Conservation (phyloP, 306 rosid species). For the Rosa multiflora region DNA sequence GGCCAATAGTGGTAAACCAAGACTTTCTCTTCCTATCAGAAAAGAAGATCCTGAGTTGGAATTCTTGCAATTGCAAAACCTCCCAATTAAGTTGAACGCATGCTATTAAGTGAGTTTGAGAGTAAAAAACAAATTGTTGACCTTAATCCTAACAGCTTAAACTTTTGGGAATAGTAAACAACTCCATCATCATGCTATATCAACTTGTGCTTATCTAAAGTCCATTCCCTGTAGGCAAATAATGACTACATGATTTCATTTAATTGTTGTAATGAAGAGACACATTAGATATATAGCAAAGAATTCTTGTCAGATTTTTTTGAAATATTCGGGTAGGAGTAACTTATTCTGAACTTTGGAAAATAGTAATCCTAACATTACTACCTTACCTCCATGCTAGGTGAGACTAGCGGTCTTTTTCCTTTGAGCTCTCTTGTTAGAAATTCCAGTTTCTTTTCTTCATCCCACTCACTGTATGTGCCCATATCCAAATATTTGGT, state of each 20-base stretch:
- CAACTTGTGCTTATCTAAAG: neutral
- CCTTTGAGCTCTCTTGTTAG: conserved; percentile 82
- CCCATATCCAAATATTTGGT: conserved; percentile 81
- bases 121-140: neutral
- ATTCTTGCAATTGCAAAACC: neutral
- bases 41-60: neutral
- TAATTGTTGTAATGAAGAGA: neutral
- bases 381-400: conserved; percentile 62
- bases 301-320: neutral
- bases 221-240: neutral
- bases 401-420: conserved; percentile 89
- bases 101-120: neutral
- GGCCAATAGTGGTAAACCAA: neutral
- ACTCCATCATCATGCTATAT: neutral
- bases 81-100: neutral
- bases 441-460: conserved; percentile 85
- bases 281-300: neutral
- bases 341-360: neutral
- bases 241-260: neutral
- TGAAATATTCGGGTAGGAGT: neutral
- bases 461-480: conserved; percentile 90
- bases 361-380: neutral
- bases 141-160: neutral
- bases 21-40: neutral
- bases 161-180: neutral